Conservation (phyloP, 202 grass and related monocot genomes). For the Carex arenaria region DNA sequence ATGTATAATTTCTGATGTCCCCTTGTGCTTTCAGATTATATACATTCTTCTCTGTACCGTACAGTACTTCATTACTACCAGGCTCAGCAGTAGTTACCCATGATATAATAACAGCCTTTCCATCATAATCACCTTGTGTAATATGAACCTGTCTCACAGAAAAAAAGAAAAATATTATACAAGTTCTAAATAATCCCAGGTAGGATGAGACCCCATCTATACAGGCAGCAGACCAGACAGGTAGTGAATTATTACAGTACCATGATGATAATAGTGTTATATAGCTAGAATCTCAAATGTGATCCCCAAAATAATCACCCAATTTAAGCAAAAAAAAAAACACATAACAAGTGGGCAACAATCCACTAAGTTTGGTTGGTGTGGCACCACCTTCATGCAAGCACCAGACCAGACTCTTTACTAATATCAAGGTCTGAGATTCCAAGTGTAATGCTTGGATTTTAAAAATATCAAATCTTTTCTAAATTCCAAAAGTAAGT, state of each 20-base stretch:
- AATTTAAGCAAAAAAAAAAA: background rate
- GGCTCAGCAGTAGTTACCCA: conserved; percentile 74
- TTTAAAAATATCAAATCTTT: background rate
- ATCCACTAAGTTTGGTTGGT: background rate
- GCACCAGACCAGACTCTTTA: background rate
- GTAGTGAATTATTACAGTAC: background rate
- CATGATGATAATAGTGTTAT: background rate
- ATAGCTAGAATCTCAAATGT: background rate
- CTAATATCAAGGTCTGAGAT: background rate
- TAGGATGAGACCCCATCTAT: background rate
- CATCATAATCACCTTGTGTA: conserved; percentile 94
- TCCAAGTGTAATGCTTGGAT: background rate
- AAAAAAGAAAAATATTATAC: background rate
- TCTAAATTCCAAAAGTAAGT: background rate
- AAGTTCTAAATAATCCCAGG: background rate
- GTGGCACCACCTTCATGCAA: background rate
- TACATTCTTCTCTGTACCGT: conserved; percentile 48
- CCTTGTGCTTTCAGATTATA: conserved; percentile 72
- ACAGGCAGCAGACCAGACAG: too few relatives aligned
- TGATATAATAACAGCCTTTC: conserved; percentile 80
- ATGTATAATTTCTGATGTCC: conserved; percentile 67
- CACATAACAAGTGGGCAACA: background rate
- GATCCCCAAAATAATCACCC: background rate
- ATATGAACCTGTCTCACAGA: conserved; percentile 25
- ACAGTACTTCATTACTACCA: conserved; percentile 62